Percentiles rank a stretch among this genome's conserved stretches.
phyloP scores from a whole-genome alignment of 805 yeast species.

The Huiozyma sinensis region DNA sequence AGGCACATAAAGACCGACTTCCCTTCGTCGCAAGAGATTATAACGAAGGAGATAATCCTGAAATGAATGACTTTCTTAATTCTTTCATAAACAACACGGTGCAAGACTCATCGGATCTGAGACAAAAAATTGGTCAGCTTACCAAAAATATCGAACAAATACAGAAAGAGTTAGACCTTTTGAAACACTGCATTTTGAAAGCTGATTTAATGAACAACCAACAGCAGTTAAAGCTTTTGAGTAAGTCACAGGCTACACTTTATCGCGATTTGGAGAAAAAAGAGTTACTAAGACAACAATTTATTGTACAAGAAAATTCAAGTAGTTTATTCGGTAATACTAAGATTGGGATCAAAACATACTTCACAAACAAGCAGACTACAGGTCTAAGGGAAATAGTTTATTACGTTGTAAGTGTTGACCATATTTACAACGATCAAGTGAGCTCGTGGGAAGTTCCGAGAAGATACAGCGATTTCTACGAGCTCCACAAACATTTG shows the following conservation, averaged over 20 bases:
- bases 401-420: constrained; percentile 68
- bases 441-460: constrained; percentile 87
- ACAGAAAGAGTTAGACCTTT: constrained; percentile 49
- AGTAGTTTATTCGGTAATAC: constrained; percentile 66
- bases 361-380: constrained; percentile 34
- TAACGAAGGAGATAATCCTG: neutral
- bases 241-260: constrained; percentile 55
- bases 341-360: constrained; percentile 36
- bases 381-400: constrained; percentile 51
- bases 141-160: constrained; percentile 47
- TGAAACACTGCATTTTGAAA: constrained; percentile 60
- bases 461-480: constrained; percentile 77
- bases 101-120: constrained; percentile 26
- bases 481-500: constrained; percentile 55
- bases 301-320: constrained; percentile 71
- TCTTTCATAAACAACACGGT: neutral
- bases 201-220: constrained; percentile 78
- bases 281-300: constrained; percentile 69
- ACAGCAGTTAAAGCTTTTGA: constrained; percentile 55
- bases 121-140: constrained; percentile 56
- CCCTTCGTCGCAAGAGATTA: neutral
- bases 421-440: constrained; percentile 39
- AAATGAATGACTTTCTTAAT: neutral
- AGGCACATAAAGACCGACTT: no score
- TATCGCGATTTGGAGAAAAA: constrained; percentile 63